Percentiles rank a stretch among this genome's conserved stretches.
These are phyloP conservation scores for Cokeromyces recurvatus DNA, from an alignment of 371 early-diverging fungal species.

Conservation along the genomic window DNA sequence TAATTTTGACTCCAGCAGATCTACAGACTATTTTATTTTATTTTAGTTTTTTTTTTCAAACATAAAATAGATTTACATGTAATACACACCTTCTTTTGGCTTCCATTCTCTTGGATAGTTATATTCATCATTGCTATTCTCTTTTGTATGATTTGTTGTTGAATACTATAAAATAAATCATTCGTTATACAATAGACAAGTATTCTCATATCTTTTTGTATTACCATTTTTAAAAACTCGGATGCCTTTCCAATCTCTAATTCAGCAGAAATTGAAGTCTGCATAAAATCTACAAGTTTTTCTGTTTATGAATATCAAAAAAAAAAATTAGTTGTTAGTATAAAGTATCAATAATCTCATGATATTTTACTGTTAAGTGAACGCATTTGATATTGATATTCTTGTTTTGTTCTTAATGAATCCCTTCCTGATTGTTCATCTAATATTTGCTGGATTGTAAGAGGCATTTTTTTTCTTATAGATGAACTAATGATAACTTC, in stretches of 20 bases:
- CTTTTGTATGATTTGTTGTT: constrained; percentile 25
- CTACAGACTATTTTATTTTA: no score
- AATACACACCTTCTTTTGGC: constrained; percentile 32
- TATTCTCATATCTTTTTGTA: no score
- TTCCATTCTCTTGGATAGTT: constrained; percentile 38
- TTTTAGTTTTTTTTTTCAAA: no score
- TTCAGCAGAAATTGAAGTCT: constrained; percentile 40
- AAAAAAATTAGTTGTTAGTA: not conserved
- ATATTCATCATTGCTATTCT: constrained; percentile 11
- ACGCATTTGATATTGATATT: constrained; percentile 22
- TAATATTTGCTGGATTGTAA: constrained; percentile 33
- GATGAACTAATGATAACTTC: constrained; percentile 18
- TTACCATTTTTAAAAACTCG: constrained; percentile 44
- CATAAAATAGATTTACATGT: no score
- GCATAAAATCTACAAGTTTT: constrained; percentile 27
- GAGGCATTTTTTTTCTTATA: constrained; percentile 14
- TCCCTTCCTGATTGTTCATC: constrained; percentile 20
- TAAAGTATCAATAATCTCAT: not conserved
- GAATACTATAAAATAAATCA: constrained; percentile 18
- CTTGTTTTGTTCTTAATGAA: not conserved
- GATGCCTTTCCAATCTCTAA: constrained; percentile 35
- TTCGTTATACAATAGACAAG: no score
- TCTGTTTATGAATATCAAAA: constrained; percentile 4
- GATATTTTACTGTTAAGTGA: constrained; percentile 22
- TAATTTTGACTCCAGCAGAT: constrained; percentile 40